Evolutionary conservation across 2,329 filamentous ascomycete species (phyloP), one percentile per base, ranked within the genome.

Genomic region (Trichoderma sp.): DNA sequence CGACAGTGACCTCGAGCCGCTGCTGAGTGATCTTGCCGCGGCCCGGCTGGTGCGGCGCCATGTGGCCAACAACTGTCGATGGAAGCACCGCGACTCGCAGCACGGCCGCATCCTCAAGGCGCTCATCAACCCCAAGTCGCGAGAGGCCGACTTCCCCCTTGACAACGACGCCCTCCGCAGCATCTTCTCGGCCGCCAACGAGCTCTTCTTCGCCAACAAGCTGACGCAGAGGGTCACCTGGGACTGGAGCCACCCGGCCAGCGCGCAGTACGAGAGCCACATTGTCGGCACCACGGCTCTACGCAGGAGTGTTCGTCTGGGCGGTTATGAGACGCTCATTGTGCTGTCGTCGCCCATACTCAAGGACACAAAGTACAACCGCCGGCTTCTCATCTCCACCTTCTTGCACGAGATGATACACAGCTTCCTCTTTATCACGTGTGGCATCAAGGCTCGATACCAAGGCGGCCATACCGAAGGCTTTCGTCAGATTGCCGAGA

Each of bases 361-460:
- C n/a, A 78, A 77, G 45, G 79, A 84, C 68, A 79, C 75, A 15
- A 79, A 78, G 56, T 89, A 86, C 73, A 87, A 86, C 72, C 77
- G 86, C 5, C 79, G 85, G 7, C 78, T 89, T 17, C 79, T 89
- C 63, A 87, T 89, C 56, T 85, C 84, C 7, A 87, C 87, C 0
- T 88, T 90, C 68, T 71, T 90, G 54, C 87, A 89, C 71, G 87
- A 90, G 74, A 81, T 89, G 69, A 86, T 89, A 55, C 87, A 89
- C 75, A 86, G 86, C 74, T 89, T 88, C 71, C 77, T 89, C 17
- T 89, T 89, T 68, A 82, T 89, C 64, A 79, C 77, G 59, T 88
- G 85, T 69, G 87, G 87, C 4, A 83, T 86, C 72, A 79, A 81
- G 50, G 86, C 86, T 0, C 77, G 81, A 43, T 76, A 79, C 26